Evolutionary conservation across 163 green algal genomes (phyloP).

Genomic region (Scenedesmus sp.): DNA sequence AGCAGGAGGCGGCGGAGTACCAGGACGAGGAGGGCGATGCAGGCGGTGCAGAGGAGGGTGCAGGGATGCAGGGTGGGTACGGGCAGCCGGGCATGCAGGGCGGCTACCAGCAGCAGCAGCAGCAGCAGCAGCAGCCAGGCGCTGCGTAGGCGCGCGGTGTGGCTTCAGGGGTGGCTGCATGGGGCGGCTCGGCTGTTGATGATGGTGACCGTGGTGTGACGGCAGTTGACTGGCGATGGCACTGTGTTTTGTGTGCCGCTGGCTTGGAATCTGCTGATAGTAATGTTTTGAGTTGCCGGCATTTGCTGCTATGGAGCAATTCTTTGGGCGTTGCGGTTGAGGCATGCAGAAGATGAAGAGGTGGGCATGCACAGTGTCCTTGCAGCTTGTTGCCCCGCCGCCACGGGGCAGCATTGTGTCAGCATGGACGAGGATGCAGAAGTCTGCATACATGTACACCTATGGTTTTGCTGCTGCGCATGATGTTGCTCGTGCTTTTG

Average conservation of each 20-base stretch:
- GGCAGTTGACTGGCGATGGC: too few species aligned
- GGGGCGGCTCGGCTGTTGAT: too few species aligned
- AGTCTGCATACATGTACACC: too few species aligned
- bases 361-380: too few species aligned
- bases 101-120: not conserved
- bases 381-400: not conserved
- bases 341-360: not conserved
- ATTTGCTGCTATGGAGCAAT: too few species aligned
- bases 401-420: not conserved
- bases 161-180: not conserved
- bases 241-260: too few species aligned
- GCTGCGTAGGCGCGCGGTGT: not conserved
- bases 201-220: too few species aligned
- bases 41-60: not conserved
- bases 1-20: constrained; percentile 70
- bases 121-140: not conserved
- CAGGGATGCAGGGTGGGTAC: not conserved
- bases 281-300: too few species aligned
- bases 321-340: not conserved
- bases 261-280: too few species aligned
- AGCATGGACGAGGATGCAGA: not conserved
- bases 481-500: too few species aligned
- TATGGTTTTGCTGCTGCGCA: too few species aligned
- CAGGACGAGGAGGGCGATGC: constrained; percentile 73
- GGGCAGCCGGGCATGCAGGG: not conserved